phyloP scores from a whole-genome alignment of 2,329 filamentous ascomycete genomes.

The Colletotrichum limetticola region DNA sequence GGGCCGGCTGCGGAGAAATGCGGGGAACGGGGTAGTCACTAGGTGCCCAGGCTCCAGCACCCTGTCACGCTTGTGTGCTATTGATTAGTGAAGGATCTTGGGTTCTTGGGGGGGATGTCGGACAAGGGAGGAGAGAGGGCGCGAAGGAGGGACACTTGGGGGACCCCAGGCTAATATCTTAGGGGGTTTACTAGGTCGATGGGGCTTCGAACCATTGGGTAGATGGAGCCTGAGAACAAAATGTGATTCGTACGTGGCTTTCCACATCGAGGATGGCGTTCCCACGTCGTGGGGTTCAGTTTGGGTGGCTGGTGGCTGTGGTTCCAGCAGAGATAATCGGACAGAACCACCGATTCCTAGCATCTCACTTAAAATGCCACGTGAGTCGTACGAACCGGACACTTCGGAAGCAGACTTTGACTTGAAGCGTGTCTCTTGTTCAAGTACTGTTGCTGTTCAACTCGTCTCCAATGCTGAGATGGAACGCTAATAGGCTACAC shows the following conservation, averaged over 20 bases:
- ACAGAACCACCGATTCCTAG: not conserved
- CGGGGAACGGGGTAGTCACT: not conserved
- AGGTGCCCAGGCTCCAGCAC: no score
- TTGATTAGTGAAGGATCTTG: not conserved
- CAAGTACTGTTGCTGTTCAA: no score
- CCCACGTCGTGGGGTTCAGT: not conserved
- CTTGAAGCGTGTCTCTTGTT: no score
- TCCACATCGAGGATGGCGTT: not conserved
- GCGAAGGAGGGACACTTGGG: no score
- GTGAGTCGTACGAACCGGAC: no score
- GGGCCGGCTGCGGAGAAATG: not conserved
- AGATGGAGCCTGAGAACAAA: not conserved
- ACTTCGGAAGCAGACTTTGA: not conserved
- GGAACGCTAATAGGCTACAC: no score
- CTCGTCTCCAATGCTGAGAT: no score
- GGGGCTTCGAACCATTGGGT: not conserved
- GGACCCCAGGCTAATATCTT: no score
- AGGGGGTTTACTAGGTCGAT: not conserved
- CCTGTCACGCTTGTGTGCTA: no score
- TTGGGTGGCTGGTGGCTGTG: not conserved
- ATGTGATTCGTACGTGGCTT: not conserved
- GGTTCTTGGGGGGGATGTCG: not conserved
- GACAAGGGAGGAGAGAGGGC: not conserved
- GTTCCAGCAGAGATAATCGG: not conserved
- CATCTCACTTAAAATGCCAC: no score